Conservation (phyloP, 2,329 filamentous ascomycete species). For the Stemphylium vesicarium region DNA sequence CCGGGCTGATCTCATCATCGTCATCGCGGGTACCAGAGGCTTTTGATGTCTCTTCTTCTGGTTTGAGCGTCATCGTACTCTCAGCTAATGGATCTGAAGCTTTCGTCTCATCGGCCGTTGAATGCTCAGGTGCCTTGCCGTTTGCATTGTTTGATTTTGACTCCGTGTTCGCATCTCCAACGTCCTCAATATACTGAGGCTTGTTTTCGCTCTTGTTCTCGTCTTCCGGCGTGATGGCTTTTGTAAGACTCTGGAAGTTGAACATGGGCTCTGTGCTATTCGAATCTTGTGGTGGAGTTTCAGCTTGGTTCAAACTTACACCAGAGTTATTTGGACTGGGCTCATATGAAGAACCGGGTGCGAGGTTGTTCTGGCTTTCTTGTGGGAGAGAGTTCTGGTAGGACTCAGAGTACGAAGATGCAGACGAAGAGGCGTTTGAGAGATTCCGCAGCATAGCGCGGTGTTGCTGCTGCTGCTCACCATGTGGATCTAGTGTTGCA, state of each 20-base stretch:
- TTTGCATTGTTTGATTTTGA: constrained; percentile 8
- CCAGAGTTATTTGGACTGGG: constrained; percentile 62
- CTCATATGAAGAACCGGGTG: constrained; percentile 54
- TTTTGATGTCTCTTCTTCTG: constrained; percentile 15
- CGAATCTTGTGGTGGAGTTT: constrained; percentile 45
- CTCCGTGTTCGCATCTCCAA: constrained; percentile 19
- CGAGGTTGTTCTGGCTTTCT: constrained; percentile 37
- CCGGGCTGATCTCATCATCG: constrained; percentile 37
- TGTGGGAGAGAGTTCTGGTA: constrained; percentile 46
- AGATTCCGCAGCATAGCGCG: constrained; percentile 79
- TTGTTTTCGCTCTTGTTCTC: constrained; percentile 51
- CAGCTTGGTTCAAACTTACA: constrained; percentile 48
- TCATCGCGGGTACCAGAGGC: constrained; percentile 6
- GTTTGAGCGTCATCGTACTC: constrained; percentile 39
- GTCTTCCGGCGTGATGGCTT: constrained; percentile 75
- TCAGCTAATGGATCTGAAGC: constrained; percentile 26
- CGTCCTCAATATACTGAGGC: constrained; percentile 51
- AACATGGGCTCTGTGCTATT: constrained; percentile 78
- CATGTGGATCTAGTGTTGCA: constrained; percentile 50
- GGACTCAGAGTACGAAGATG: constrained; percentile 78
- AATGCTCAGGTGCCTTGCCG: background rate
- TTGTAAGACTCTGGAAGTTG: constrained; percentile 86
- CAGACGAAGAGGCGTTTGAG: constrained; percentile 84
- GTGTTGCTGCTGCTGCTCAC: constrained; percentile 52
- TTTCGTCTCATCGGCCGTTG: constrained; percentile 5